Evolutionary conservation across 768 basidiomycete genomes (phyloP).

Genomic region (Russula sp.): DNA sequence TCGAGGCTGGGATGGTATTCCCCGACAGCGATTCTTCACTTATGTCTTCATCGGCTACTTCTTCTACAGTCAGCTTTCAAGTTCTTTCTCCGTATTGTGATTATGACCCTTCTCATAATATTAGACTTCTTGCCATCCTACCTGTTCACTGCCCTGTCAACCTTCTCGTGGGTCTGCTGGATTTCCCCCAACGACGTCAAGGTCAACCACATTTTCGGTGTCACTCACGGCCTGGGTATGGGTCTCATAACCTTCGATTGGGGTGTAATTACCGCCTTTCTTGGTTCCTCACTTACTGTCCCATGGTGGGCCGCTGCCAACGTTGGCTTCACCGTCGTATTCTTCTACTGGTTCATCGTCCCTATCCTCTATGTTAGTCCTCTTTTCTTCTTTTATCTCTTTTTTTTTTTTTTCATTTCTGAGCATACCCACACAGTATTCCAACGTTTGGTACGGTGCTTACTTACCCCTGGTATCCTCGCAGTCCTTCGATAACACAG

Average conservation of each 20-base stretch:
- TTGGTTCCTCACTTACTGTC: slow-evolving; percentile 64
- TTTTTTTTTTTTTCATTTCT: neutral
- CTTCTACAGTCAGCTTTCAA: slow-evolving; percentile 45
- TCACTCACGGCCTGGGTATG: slow-evolving; percentile 43
- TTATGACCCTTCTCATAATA: slow-evolving; percentile 27
- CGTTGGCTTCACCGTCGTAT: slow-evolving; percentile 52
- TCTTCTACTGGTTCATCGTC: slow-evolving; percentile 64
- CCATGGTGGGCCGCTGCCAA: slow-evolving; percentile 85
- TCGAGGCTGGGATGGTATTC: slow-evolving; percentile 41
- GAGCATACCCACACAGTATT: neutral
- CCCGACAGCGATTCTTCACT: slow-evolving; percentile 50
- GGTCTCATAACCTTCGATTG: slow-evolving; percentile 74
- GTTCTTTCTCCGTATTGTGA: slow-evolving; percentile 47
- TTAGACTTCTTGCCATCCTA: slow-evolving; percentile 12
- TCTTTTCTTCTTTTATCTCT: neutral
- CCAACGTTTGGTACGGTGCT: slow-evolving; percentile 15
- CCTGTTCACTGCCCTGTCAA: slow-evolving; percentile 28
- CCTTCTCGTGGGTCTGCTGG: slow-evolving; percentile 52
- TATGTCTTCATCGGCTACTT: slow-evolving; percentile 36
- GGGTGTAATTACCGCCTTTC: slow-evolving; percentile 54
- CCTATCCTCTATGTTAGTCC: slow-evolving; percentile 42
- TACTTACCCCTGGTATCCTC: slow-evolving; percentile 48
- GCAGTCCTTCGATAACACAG: slow-evolving; percentile 61
- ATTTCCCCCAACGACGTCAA: slow-evolving; percentile 63
- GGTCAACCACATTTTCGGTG: slow-evolving; percentile 75